Evolutionary conservation across 805 yeast genomes (phyloP), one percentile per base, ranked within the genome.

Genomic region (Cyberlindnera euphorbiiphila): DNA sequence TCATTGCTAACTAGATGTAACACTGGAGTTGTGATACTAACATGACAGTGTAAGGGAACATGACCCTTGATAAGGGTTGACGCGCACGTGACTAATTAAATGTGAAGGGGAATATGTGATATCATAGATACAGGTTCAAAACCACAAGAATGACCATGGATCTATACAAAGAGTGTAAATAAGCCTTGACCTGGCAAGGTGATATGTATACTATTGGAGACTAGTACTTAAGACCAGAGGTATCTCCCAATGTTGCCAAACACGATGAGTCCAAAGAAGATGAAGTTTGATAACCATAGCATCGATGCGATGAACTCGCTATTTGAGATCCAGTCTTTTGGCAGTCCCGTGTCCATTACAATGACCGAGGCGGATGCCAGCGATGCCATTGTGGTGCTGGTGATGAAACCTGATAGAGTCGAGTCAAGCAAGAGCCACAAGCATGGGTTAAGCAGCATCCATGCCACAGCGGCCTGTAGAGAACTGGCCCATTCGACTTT

Each of bases 221-320:
- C n/a, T n/a, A n/a, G n/a, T n/a, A n/a, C n/a, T 34, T 33, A 36
- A 4, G 28, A 43, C 43, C 63, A 73, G 30, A 77, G 57, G 40
- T 67, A 73, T 55, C 85, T 72, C 12, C 86, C 85, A 37, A 81
- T 53, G 55, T 81, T 81, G 14, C 89, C 87, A 59, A 81, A 79
- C 18, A 81, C 68, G 26, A 82, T 66, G 32, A 76, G 63, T 0
- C 84, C 82, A 48, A 81, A 68, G 60, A 81, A 82, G 55, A 76
- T 74, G 61, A 79, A 78, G 54, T 85, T 74, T 4, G 74, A 79
- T 28, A 74, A 60, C 73, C 78, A 76, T 22, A 78, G 61, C 54
- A 72, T 57, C 21, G 68, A 64, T 2, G 78, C 75, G 29, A 53
- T 34, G 31, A 50, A 45, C n/a, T 45, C 49, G 10, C 13, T 32